Base-by-base conservation (phyloP, 768 basidiomycete species). In the Termitomyces heimii region DNA sequence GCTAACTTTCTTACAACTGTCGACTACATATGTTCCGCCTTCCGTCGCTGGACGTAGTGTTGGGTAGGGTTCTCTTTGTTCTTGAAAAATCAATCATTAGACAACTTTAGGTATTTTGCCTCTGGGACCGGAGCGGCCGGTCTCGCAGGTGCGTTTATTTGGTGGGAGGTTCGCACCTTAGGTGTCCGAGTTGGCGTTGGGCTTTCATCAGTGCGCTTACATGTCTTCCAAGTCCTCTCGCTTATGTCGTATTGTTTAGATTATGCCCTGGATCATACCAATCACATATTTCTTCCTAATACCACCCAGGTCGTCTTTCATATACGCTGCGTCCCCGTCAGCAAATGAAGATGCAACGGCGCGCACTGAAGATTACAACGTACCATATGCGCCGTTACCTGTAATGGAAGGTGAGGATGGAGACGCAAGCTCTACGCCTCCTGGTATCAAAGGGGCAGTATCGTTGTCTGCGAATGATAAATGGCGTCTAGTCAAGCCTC, bases 81-180 rank as follows among this genome's bases (percentile, higher is more conserved):
- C 9, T 16, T 53, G 13, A 16, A 18, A 37, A 20, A 5, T 3
- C 1, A 5, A 3, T 28, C 0, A 24, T 55, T 1, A 10, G 10
- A 37, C 39, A 53, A 29, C 14, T 29, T 16, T n/a, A 90, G 89
- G 5, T 97, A 94, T 66, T 99, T 98, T 70, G 87, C 95, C 6
- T 88, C 88, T 6, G 96, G 96, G 1, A 98, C 96, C 0, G 96
- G 96, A 2, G 92, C 89, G 5, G 96, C 96, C 0, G 96, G 96
- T 0, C 82, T 99, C 1, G 88, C 86, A 0, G 96, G 96, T 6
- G 94, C 96, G 0, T 88, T 89, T 37, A 66, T 97, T 10, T 98
- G 97, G 97, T 98, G 96, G 96, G 79, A 93, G 61, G 74, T 98
- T 4, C 78, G 97, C 20, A 82, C 83, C 1, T 71, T 96, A 0